Conservation (phyloP, 768 basidiomycete genomes). For the Trametes coccinea region DNA sequence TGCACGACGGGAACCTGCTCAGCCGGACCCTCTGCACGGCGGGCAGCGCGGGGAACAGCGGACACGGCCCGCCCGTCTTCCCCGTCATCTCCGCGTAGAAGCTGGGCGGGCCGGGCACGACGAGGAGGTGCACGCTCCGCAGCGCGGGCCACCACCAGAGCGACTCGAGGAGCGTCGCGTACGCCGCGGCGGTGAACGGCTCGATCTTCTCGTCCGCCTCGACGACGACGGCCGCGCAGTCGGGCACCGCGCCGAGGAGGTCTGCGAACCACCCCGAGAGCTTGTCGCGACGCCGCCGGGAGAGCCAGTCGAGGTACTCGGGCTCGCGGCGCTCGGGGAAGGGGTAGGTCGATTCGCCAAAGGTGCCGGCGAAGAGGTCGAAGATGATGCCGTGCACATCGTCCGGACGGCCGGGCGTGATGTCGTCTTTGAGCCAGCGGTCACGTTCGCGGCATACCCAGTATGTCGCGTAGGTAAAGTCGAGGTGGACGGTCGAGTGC, state of each 20-base stretch:
- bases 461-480: constrained; percentile 6
- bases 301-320: constrained; percentile 4
- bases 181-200: neutral
- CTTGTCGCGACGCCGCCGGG: neutral
- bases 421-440: constrained; percentile 7
- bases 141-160: constrained; percentile 14
- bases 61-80: neutral
- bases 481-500: constrained; percentile 1
- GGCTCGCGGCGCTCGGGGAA: neutral
- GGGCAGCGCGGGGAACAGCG: neutral
- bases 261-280: constrained; percentile 16
- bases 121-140: neutral
- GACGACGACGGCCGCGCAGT: neutral
- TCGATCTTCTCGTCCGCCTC: neutral
- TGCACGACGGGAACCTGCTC: neutral
- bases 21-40: constrained; percentile 2
- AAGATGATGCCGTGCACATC: constrained; percentile 4
- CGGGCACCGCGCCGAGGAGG: constrained; percentile 4
- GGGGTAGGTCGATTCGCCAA: neutral
- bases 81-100: neutral
- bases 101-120: neutral
- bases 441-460: neutral
- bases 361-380: neutral
- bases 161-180: constrained; percentile 7
- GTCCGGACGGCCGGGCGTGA: constrained; percentile 1